phyloP scores from a whole-genome alignment of 2,329 filamentous ascomycete species.

The Amphichorda felina region DNA sequence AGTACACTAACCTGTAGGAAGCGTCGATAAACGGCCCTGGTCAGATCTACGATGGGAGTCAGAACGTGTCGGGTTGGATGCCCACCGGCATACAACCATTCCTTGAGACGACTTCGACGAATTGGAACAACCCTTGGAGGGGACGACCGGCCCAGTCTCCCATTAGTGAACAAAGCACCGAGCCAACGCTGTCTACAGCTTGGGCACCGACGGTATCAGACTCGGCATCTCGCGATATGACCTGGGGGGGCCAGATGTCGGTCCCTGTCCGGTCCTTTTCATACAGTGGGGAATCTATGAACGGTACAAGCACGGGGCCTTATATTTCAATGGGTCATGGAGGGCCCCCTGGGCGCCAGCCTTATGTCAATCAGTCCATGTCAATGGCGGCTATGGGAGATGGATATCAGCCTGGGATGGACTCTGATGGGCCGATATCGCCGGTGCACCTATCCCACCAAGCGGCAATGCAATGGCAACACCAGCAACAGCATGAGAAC shows the following conservation, averaged over 20 bases:
- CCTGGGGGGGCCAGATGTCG: slow-evolving; percentile 31
- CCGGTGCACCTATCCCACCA: not conserved
- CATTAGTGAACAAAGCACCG: slow-evolving; percentile 26
- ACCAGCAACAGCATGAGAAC: not conserved
- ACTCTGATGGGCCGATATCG: not conserved
- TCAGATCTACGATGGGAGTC: not conserved
- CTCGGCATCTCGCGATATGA: slow-evolving; percentile 25
- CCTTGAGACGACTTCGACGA: not conserved
- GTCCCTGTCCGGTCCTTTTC: slow-evolving; percentile 33
- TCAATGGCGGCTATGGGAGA: not conserved
- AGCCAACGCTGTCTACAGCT: not conserved
- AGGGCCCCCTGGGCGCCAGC: not conserved
- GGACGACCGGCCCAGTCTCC: slow-evolving; percentile 37
- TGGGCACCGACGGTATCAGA: slow-evolving; percentile 13
- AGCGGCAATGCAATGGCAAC: not conserved
- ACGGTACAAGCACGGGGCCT: not conserved
- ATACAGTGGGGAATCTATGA: slow-evolving; percentile 27
- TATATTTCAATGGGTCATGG: not conserved
- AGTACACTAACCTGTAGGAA: too few relatives aligned
- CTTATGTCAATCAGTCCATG: not conserved
- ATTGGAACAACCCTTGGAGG: slow-evolving; percentile 30
- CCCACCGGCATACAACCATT: slow-evolving; percentile 9
- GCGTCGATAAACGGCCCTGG: too few relatives aligned
- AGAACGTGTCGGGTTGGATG: slow-evolving; percentile 26
- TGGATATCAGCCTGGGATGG: not conserved